These are phyloP conservation scores for Tulasnella sp. DNA, from an alignment of 768 basidiomycete species.

Conservation along the genomic window DNA sequence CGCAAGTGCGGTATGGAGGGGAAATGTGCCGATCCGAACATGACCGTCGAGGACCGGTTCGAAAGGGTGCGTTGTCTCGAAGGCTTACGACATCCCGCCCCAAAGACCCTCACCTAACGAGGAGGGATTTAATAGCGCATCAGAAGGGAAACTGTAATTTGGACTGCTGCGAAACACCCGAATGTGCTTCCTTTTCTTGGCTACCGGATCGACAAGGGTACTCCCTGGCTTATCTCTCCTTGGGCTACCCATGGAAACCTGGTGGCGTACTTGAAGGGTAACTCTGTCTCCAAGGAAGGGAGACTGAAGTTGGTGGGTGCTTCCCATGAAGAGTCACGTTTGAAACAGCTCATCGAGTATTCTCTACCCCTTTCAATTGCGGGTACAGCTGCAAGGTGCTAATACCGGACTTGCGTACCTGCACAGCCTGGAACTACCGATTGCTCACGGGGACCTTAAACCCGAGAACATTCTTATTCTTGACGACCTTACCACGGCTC, in stretches of 20 bases:
- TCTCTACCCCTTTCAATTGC: not conserved
- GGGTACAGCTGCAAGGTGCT: constrained; percentile 17
- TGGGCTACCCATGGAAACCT: not conserved
- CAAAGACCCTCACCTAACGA: not conserved
- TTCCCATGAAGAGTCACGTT: too few relatives aligned
- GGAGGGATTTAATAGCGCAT: not conserved
- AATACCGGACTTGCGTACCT: constrained; percentile 21
- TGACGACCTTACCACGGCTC: not conserved
- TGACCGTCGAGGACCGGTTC: not conserved
- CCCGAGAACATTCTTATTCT: constrained; percentile 1
- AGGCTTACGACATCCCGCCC: not conserved
- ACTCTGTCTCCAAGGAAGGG: not conserved
- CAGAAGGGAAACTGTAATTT: not conserved
- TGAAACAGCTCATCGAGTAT: not conserved
- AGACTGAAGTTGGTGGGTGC: not conserved
- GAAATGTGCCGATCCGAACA: too few relatives aligned
- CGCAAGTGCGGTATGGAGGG: not conserved
- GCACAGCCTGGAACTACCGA: constrained; percentile 11
- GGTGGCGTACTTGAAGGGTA: not conserved
- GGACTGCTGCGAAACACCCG: not conserved
- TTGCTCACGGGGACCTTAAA: constrained; percentile 24
- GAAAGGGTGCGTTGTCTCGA: not conserved
- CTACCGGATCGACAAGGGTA: not conserved
- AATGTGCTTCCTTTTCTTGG: not conserved
- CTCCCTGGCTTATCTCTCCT: not conserved